A percentile compares a stretch with the other conserved stretches of the same genome.
Evolutionary conservation across 164 flowering plant genomes (phyloP).

Genomic region (Saururus chinensis): DNA sequence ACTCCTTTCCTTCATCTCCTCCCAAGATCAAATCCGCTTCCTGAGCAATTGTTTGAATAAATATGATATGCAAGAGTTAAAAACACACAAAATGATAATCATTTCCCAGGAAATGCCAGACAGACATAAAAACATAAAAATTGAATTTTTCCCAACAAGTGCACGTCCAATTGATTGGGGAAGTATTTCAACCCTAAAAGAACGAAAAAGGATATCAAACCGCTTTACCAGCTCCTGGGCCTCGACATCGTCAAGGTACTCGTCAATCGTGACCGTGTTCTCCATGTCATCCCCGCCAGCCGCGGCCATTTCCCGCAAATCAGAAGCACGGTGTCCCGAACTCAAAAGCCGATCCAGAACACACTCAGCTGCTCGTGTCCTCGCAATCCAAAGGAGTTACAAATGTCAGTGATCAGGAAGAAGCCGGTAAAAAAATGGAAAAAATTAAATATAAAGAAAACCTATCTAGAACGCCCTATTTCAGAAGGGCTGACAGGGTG

Average conservation of each 20-base stretch:
- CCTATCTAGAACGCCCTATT: no score
- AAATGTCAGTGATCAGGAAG: no score
- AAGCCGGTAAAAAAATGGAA: no score
- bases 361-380: no score
- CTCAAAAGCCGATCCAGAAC: no score
- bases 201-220: neutral
- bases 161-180: no score
- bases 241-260: constrained; percentile 55
- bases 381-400: no score
- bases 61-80: neutral
- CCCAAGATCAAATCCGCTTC: constrained; percentile 98
- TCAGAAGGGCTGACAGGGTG: no score
- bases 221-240: constrained; percentile 54
- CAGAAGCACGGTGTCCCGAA: no score
- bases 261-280: constrained; percentile 50
- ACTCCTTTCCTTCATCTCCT: constrained; percentile 94
- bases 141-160: neutral
- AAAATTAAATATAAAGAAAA: no score
- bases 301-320: constrained; percentile 30
- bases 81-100: neutral
- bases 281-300: constrained; percentile 50
- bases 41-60: constrained; percentile 17
- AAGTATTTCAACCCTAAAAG: neutral
- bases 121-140: no score
- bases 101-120: no score